phyloP scores from a whole-genome alignment of 495 filamentous ascomycete genomes.

The Penicillium bialowiezense region DNA sequence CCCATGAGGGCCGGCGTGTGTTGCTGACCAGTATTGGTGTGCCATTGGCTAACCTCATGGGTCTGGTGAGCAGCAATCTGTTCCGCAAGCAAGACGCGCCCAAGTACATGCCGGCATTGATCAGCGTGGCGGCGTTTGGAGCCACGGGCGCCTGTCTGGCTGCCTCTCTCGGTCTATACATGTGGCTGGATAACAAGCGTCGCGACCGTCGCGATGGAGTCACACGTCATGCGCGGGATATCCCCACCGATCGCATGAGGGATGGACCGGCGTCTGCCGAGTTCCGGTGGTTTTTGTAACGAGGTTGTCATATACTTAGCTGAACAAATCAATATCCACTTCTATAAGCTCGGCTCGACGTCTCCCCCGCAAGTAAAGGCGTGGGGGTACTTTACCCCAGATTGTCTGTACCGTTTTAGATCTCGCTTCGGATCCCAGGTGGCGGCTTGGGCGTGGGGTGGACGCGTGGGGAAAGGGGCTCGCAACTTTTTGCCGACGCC shows the following conservation, averaged over 20 bases:
- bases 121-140: conserved; percentile 72
- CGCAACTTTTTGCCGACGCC: no score
- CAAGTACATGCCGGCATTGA: conserved; percentile 70
- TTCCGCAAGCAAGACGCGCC: conserved; percentile 70
- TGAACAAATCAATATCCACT: conserved; percentile 1
- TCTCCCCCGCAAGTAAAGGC: neutral
- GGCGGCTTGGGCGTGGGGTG: neutral
- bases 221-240: conserved; percentile 58
- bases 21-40: conserved; percentile 71
- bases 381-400: neutral
- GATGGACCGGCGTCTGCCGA: conserved; percentile 63
- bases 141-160: conserved; percentile 60
- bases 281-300: conserved; percentile 68
- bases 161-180: conserved; percentile 57
- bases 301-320: neutral
- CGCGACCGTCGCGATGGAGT: conserved; percentile 61
- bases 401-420: neutral
- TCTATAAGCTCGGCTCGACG: neutral
- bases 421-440: neutral
- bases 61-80: conserved; percentile 69
- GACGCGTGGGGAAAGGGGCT: neutral
- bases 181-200: conserved; percentile 67
- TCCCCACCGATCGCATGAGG: conserved; percentile 64
- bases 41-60: conserved; percentile 79
- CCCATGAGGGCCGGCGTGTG: conserved; percentile 69